These are phyloP conservation scores for Canariomyces notabilis DNA, from an alignment of 2,329 filamentous ascomycete species.

Conservation along the genomic window DNA sequence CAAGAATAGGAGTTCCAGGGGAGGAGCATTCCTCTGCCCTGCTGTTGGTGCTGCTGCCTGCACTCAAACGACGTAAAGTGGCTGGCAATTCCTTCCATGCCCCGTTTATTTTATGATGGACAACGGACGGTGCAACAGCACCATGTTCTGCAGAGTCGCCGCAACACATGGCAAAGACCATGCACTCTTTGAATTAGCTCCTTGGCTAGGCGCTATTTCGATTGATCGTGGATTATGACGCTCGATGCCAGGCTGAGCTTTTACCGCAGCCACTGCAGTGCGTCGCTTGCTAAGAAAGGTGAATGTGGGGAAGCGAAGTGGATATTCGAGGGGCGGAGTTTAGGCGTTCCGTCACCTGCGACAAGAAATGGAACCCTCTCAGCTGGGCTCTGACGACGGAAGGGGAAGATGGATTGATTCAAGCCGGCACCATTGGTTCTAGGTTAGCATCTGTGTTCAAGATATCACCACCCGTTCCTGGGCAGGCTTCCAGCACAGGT, in stretches of 20 bases:
- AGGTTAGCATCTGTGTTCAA: too few species aligned
- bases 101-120: slow-evolving; percentile 1
- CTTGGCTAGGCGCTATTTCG: background rate
- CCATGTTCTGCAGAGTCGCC: background rate
- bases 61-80: background rate
- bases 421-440: too few species aligned
- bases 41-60: slow-evolving; percentile 6
- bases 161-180: too few species aligned
- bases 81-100: background rate
- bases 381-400: too few species aligned
- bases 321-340: background rate
- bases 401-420: too few species aligned
- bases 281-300: too few species aligned
- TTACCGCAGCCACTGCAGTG: background rate
- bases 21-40: slow-evolving; percentile 1
- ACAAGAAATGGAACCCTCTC: too few species aligned
- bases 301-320: background rate
- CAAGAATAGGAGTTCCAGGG: background rate
- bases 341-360: too few species aligned
- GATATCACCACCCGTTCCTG: too few species aligned
- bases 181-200: background rate
- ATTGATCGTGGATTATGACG: background rate
- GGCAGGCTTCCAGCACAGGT: too few species aligned
- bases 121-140: background rate
- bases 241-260: background rate